Conservation (phyloP, 306 rosid species). For the Heteromeles arbutifolia region DNA sequence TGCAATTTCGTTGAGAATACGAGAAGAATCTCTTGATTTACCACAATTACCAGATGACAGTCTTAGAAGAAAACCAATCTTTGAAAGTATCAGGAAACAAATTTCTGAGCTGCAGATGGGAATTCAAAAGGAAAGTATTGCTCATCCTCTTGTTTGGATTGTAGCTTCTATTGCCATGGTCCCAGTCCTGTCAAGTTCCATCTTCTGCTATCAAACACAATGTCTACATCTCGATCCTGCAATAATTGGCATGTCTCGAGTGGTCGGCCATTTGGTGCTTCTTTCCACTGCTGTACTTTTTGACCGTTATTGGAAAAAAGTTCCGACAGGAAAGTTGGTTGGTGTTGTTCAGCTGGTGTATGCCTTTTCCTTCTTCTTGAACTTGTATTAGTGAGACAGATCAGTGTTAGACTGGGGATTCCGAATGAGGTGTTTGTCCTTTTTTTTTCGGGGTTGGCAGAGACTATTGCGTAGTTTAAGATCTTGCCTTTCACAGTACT, state of each 20-base stretch:
- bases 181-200: constrained; percentile 72
- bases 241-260: constrained; percentile 63
- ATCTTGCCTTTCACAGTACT: constrained; percentile 74
- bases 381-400: constrained; percentile 60
- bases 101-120: constrained; percentile 41
- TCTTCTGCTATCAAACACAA: constrained; percentile 85
- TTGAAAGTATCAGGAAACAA: constrained; percentile 46
- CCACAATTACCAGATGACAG: constrained; percentile 22
- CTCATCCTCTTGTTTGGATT: constrained; percentile 59
- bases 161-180: constrained; percentile 67
- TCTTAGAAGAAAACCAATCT: constrained; percentile 28
- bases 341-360: constrained; percentile 50
- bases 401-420: constrained; percentile 59
- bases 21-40: constrained; percentile 69
- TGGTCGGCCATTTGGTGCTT: constrained; percentile 72
- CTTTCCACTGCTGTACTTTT: constrained; percentile 62
- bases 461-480: constrained; percentile 72
- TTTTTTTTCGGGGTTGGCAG: constrained; percentile 71
- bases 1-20: constrained; percentile 43
- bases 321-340: constrained; percentile 57
- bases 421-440: constrained; percentile 59
- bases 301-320: constrained; percentile 47
- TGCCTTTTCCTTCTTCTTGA: constrained; percentile 75
- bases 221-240: constrained; percentile 65
- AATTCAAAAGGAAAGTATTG: constrained; percentile 39